Percentiles rank a stretch among this genome's conserved stretches.
Evolutionary conservation across 1,139 yeast species (phyloP).

Genomic region (Saccharomyces hybrid): DNA sequence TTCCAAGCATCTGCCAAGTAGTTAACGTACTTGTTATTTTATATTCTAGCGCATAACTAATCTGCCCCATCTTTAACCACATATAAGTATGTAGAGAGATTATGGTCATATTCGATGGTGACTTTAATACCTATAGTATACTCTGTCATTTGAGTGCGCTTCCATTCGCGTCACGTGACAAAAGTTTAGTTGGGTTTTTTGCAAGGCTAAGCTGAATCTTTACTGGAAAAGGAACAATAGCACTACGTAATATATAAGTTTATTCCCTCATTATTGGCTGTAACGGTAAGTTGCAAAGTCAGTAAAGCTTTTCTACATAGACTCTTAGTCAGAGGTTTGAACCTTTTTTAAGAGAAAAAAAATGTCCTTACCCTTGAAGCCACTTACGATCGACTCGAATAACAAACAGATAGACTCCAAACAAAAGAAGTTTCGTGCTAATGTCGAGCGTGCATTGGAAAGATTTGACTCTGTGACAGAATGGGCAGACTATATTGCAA

Average conservation of each 20-base stretch:
- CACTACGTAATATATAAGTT: background rate
- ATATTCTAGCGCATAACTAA: background rate
- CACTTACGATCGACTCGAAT: conserved; percentile 27
- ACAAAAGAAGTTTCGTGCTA: conserved; percentile 59
- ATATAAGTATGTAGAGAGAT: no score
- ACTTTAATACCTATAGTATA: no score
- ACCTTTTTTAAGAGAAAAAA: background rate
- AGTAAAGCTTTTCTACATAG: background rate
- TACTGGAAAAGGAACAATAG: background rate
- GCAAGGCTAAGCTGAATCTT: background rate
- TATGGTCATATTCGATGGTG: no score
- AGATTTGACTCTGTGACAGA: conserved; percentile 83
- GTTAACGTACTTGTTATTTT: background rate
- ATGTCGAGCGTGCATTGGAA: conserved; percentile 64
- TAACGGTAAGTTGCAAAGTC: background rate
- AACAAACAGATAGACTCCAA: conserved; percentile 39
- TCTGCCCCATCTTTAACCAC: no score
- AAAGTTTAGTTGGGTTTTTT: background rate
- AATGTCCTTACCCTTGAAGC: conserved; percentile 30
- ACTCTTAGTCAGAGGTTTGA: no score
- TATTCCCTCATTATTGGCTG: background rate
- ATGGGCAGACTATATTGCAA: conserved; percentile 98
- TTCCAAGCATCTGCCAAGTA: background rate
- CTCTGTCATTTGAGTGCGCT: background rate
- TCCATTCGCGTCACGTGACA: background rate